Percentiles rank a stretch among this genome's conserved stretches.
phyloP scores from a whole-genome alignment of 2,329 filamentous ascomycete genomes.

The Fusarium graminum region DNA sequence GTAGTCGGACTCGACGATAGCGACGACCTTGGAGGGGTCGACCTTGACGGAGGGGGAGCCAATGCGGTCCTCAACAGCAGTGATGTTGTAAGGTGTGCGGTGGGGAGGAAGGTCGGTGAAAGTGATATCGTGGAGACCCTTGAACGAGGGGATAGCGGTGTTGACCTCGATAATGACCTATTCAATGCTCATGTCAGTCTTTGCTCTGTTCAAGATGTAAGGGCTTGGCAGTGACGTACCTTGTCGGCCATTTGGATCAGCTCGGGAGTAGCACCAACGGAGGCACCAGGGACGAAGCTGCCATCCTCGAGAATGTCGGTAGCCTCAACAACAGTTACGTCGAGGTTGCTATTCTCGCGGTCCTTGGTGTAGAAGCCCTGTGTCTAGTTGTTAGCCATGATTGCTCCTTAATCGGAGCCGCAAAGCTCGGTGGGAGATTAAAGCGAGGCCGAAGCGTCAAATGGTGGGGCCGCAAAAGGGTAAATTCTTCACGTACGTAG shows the following conservation, averaged over 20 bases:
- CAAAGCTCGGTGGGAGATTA: constrained; percentile 39
- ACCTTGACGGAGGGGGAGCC: constrained; percentile 85
- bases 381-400: constrained; percentile 29
- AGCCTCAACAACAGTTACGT: constrained; percentile 88
- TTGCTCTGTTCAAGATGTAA: background rate
- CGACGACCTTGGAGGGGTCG: constrained; percentile 86
- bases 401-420: constrained; percentile 14
- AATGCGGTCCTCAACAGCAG: constrained; percentile 87
- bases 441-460: constrained; percentile 34
- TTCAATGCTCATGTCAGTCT: constrained; percentile 19
- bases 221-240: constrained; percentile 53
- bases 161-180: constrained; percentile 92
- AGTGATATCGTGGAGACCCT: constrained; percentile 91
- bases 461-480: constrained; percentile 29
- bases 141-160: constrained; percentile 84
- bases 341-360: constrained; percentile 78
- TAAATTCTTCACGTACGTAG: constrained; percentile 66
- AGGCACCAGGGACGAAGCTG: constrained; percentile 88
- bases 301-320: constrained; percentile 90
- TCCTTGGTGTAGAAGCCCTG: constrained; percentile 87
- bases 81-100: constrained; percentile 88
- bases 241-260: constrained; percentile 93
- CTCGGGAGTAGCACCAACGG: constrained; percentile 86
- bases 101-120: constrained; percentile 86
- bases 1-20: constrained; percentile 87